Evolutionary conservation across 106 monocot species (phyloP).

Genomic region (Dendrobium chrysotoxum): DNA sequence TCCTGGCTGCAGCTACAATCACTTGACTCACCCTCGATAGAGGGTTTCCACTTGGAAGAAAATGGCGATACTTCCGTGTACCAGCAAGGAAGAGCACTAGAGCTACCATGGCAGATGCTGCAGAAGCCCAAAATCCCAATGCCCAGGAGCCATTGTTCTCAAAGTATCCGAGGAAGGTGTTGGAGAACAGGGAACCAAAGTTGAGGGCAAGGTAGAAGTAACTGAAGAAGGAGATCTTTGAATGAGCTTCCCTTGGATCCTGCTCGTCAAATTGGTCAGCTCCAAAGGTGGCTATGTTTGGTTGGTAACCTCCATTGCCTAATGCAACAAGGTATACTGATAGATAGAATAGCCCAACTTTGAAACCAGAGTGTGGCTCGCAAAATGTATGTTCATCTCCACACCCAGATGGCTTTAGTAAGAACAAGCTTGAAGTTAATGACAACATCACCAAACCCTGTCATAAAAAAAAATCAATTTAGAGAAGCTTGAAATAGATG

Average conservation of each 20-base stretch:
- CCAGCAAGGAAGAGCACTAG: conserved; percentile 39
- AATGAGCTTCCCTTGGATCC: conserved; percentile 29
- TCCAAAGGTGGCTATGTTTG: conserved; percentile 61
- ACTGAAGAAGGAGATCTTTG: conserved; percentile 58
- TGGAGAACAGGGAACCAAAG: conserved; percentile 62
- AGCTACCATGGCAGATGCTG: conserved; percentile 36
- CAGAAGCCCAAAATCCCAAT: conserved; percentile 46
- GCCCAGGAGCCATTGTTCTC: conserved; percentile 43
- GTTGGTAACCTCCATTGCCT: conserved; percentile 67
- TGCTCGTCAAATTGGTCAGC: conserved; percentile 58
- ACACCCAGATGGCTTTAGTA: conserved; percentile 42
- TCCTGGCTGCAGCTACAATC: conserved; percentile 25
- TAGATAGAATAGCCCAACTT: conserved; percentile 27
- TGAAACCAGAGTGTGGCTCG: conserved; percentile 10
- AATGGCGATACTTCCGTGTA: conserved; percentile 41
- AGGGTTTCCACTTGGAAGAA: conserved; percentile 43
- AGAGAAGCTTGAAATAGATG: too few relatives aligned
- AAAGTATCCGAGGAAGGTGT: conserved; percentile 48
- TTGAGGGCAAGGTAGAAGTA: conserved; percentile 62
- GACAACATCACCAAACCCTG: conserved; percentile 52
- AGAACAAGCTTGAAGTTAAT: conserved; percentile 24
- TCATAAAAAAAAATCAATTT: neutral
- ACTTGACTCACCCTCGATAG: conserved; percentile 40
- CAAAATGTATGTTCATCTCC: conserved; percentile 31
- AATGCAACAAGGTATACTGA: conserved; percentile 51